Conservation (phyloP, 306 rosid species). For the Purshia tridentata region DNA sequence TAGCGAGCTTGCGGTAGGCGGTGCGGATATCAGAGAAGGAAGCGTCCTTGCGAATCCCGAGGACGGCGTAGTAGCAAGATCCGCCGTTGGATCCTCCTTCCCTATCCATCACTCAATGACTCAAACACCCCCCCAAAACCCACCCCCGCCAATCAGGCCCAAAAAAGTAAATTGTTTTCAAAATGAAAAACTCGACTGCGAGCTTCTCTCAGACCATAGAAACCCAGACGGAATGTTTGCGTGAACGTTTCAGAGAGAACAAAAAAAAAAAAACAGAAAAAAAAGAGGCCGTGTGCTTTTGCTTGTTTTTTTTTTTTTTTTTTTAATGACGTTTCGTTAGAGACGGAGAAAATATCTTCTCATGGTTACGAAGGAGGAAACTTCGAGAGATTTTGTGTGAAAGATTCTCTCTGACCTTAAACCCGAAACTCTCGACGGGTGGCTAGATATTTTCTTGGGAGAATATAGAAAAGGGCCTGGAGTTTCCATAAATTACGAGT, state of each 20-base stretch:
- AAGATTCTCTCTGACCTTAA: not conserved
- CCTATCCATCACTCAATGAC: slow-evolving; percentile 56
- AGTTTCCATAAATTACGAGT: slow-evolving; percentile 10
- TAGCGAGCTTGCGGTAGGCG: slow-evolving; percentile 87
- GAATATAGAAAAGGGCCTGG: not conserved
- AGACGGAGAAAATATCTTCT: slow-evolving; percentile 51
- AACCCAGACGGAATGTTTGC: slow-evolving; percentile 3
- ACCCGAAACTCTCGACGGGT: not conserved
- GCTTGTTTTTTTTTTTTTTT: not conserved
- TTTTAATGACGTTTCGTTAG: not conserved
- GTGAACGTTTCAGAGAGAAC: not conserved
- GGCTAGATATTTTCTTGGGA: slow-evolving; percentile 48
- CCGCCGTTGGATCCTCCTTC: slow-evolving; percentile 78
- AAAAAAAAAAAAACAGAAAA: not conserved
- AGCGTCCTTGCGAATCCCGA: slow-evolving; percentile 78
- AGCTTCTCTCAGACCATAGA: slow-evolving; percentile 15
- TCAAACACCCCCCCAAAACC: not conserved
- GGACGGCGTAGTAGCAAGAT: slow-evolving; percentile 80
- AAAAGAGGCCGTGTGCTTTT: not conserved
- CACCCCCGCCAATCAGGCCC: not conserved
- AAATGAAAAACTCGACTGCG: too few species aligned
- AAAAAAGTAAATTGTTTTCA: too few species aligned
- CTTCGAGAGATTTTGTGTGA: slow-evolving; percentile 47
- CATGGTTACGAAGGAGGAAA: slow-evolving; percentile 33
- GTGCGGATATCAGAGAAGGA: slow-evolving; percentile 86